Evolutionary conservation across 2,329 filamentous ascomycete species (phyloP).

Genomic region (Pestalotiopsis fici): DNA sequence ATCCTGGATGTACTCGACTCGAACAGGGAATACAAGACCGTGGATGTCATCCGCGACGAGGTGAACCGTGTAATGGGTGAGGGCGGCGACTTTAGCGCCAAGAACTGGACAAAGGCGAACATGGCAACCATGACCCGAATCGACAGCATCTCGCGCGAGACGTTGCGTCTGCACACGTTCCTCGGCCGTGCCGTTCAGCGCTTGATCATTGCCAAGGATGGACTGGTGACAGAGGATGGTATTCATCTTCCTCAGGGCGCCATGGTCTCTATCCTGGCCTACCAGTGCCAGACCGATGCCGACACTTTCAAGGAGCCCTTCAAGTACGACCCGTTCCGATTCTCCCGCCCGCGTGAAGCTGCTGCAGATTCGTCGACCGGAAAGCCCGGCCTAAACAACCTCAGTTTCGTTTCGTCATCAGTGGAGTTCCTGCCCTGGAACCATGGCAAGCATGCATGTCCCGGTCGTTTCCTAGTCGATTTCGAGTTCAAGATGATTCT

Average conservation of each 20-base stretch:
- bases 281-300: constrained; percentile 26
- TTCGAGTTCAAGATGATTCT: constrained; percentile 38
- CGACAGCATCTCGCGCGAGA: constrained; percentile 43
- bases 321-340: constrained; percentile 41
- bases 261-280: constrained; percentile 30
- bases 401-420: constrained; percentile 34
- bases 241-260: constrained; percentile 29
- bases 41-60: constrained; percentile 38
- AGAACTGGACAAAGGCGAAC: constrained; percentile 38
- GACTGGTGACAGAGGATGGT: constrained; percentile 30
- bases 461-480: constrained; percentile 38
- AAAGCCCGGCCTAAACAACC: constrained; percentile 13
- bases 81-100: constrained; percentile 12
- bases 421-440: constrained; percentile 34
- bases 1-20: constrained; percentile 43
- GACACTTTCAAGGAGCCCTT: constrained; percentile 31
- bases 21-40: constrained; percentile 37
- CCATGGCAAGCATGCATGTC: constrained; percentile 40
- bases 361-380: constrained; percentile 14
- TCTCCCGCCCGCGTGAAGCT: constrained; percentile 32
- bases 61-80: constrained; percentile 28
- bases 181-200: constrained; percentile 28
- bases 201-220: constrained; percentile 25
- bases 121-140: constrained; percentile 35
- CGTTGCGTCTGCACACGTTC: constrained; percentile 36